Percentiles rank a stretch among this genome's conserved stretches.
Conservation (phyloP, 495 filamentous ascomycete species). For the Parathielavia hyrcaniae region DNA sequence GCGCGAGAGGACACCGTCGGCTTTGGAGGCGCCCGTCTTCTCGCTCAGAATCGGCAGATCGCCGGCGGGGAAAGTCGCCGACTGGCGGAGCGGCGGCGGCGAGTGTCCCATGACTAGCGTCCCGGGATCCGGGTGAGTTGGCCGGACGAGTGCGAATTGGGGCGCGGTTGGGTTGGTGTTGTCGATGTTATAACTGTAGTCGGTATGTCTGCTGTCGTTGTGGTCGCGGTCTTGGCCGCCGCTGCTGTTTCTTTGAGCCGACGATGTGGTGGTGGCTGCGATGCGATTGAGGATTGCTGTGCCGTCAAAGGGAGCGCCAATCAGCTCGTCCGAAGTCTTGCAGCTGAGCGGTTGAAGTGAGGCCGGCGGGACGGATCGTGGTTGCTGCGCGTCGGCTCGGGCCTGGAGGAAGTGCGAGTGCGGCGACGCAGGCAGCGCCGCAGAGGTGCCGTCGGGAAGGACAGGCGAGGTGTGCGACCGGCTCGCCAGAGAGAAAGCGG, state of each 20-base stretch:
- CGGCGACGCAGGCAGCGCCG: constrained; percentile 15
- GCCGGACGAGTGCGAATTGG: constrained; percentile 47
- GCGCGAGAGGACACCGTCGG: constrained; percentile 55
- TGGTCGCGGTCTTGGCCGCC: constrained; percentile 5
- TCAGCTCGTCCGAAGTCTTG: constrained; percentile 63
- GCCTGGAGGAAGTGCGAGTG: constrained; percentile 15
- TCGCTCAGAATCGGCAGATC: constrained; percentile 45
- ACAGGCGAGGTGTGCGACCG: constrained; percentile 35
- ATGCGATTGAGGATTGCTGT: constrained; percentile 64
- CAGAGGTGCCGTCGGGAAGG: constrained; percentile 33
- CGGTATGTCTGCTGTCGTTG: constrained; percentile 28
- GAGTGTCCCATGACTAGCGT: constrained; percentile 44
- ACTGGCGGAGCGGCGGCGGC: constrained; percentile 62
- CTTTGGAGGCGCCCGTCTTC: constrained; percentile 42
- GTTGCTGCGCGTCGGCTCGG: constrained; percentile 16
- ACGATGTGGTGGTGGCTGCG: constrained; percentile 50
- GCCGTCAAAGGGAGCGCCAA: constrained; percentile 62
- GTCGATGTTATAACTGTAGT: constrained; percentile 30
- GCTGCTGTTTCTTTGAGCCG: constrained; percentile 31
- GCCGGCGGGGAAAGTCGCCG: constrained; percentile 67
- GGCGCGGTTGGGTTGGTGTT: constrained; percentile 34
- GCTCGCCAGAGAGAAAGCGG: constrained; percentile 18
- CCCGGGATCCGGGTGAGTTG: constrained; percentile 55
- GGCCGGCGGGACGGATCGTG: constrained; percentile 25
- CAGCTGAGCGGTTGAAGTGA: constrained; percentile 49